A percentile compares a stretch with the other conserved stretches of the same genome.
Conservation (phyloP, 202 grass and related monocot genomes). For the Dendrocalamus latiflorus region DNA sequence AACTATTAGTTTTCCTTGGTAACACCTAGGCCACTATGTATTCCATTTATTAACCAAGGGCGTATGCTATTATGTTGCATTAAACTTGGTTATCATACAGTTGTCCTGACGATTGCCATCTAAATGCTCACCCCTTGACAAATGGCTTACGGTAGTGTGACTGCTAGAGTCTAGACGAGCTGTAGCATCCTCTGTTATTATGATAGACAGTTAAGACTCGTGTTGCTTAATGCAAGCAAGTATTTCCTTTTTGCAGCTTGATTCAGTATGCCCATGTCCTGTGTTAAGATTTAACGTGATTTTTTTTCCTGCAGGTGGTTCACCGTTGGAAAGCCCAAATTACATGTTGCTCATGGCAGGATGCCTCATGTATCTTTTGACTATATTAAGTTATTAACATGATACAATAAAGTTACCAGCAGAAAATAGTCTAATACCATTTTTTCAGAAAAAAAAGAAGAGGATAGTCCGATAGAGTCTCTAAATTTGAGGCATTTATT, state of each 20-base stretch:
- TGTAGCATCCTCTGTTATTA: slow-evolving; percentile 5
- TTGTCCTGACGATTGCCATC: background rate
- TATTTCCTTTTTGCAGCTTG: background rate
- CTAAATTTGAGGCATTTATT: background rate
- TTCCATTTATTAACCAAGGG: background rate
- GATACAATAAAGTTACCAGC: too few species aligned
- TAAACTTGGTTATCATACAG: background rate
- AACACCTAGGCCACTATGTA: background rate
- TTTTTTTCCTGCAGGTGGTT: slow-evolving; percentile 22
- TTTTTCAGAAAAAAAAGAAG: background rate
- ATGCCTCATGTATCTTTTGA: slow-evolving; percentile 23
- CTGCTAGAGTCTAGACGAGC: background rate
- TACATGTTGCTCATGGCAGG: slow-evolving; percentile 29
- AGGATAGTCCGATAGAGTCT: too few species aligned
- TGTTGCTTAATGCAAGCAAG: slow-evolving; percentile 12
- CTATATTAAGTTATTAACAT: slow-evolving; percentile 16
- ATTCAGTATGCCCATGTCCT: background rate
- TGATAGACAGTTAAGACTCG: background rate
- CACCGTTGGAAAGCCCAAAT: background rate
- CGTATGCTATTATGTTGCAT: background rate
- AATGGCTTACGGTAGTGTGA: background rate
- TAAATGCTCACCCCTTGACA: background rate
- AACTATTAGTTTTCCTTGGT: background rate
- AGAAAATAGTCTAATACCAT: too few species aligned
- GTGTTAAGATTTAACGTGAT: background rate